Percentiles rank a stretch among this genome's conserved stretches.
phyloP scores from a whole-genome alignment of 1,139 yeast species.

The Magnusiomyces tetraspermus region DNA sequence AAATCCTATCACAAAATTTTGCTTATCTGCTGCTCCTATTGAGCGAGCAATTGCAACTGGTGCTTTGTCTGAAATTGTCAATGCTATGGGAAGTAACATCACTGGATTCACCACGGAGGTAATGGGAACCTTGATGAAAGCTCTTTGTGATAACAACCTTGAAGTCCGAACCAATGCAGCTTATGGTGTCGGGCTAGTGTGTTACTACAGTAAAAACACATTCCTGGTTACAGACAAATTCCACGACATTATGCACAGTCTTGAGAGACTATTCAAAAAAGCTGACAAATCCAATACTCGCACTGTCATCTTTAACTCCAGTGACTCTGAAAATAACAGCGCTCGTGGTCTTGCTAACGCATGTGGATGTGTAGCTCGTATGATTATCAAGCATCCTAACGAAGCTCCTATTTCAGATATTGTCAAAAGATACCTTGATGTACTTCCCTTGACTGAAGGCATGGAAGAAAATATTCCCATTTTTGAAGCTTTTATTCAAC shows the following conservation, averaged over 20 bases:
- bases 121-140: constrained; percentile 56
- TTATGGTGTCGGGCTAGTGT: constrained; percentile 81
- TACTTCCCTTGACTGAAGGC: constrained; percentile 81
- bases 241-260: constrained; percentile 59
- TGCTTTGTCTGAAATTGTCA: constrained; percentile 79
- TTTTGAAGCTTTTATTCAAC: constrained; percentile 62
- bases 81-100: constrained; percentile 53
- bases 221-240: constrained; percentile 53
- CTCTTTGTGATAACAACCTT: constrained; percentile 67
- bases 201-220: constrained; percentile 44
- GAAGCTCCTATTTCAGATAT: constrained; percentile 76
- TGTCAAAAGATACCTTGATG: constrained; percentile 62
- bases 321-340: constrained; percentile 69
- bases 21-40: constrained; percentile 53
- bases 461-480: constrained; percentile 91
- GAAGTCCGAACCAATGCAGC: constrained; percentile 96
- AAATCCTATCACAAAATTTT: constrained; percentile 51
- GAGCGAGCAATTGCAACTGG: constrained; percentile 85
- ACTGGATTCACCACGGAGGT: constrained; percentile 64
- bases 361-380: constrained; percentile 93
- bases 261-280: constrained; percentile 70
- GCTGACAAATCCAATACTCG: constrained; percentile 51
- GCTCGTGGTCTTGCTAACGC: constrained; percentile 88
- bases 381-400: constrained; percentile 55
- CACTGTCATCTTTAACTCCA: constrained; percentile 38